These are phyloP conservation scores for Irpex sp. DNA, from an alignment of 1,284 basidiomycete genomes.

Conservation along the genomic window DNA sequence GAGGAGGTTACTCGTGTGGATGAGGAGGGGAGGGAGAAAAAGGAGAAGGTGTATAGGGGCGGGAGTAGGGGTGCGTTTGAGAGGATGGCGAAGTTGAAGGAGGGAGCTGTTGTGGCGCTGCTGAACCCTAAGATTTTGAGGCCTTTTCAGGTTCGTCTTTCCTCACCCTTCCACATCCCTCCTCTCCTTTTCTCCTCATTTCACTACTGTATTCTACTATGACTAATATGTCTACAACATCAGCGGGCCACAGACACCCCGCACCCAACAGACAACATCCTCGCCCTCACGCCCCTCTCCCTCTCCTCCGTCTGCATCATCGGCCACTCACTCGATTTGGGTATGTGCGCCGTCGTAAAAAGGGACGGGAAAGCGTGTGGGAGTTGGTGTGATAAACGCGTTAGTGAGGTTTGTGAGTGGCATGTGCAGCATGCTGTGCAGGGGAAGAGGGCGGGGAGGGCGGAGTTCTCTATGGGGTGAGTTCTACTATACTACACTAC, in stretches of 20 bases:
- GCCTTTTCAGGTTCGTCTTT: constrained; percentile 67
- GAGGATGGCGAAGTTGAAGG: constrained; percentile 75
- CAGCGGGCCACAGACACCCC: constrained; percentile 56
- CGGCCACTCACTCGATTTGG: constrained; percentile 81
- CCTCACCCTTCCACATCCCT: too few species aligned
- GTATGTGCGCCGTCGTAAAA: too few species aligned
- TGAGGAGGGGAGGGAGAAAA: constrained; percentile 49
- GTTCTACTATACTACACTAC: too few species aligned
- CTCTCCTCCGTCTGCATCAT: constrained; percentile 80
- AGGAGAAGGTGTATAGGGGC: constrained; percentile 72
- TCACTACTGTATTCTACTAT: background rate
- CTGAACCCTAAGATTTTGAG: constrained; percentile 87
- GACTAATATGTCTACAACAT: background rate
- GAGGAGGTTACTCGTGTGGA: constrained; percentile 50
- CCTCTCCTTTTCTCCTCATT: background rate
- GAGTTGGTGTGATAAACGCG: constrained; percentile 84
- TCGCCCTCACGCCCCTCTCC: constrained; percentile 85
- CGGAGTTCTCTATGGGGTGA: constrained; percentile 65
- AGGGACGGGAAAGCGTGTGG: constrained; percentile 54
- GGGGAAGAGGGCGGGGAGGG: constrained; percentile 61
- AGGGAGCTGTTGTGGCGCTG: constrained; percentile 88
- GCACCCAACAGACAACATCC: constrained; percentile 76
- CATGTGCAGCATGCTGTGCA: constrained; percentile 85
- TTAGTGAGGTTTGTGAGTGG: constrained; percentile 84
- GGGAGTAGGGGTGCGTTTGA: constrained; percentile 94